Evolutionary conservation across 139 green algal genomes (phyloP), one percentile per base, ranked within the genome.

Genomic region (Chlorella sp.): DNA sequence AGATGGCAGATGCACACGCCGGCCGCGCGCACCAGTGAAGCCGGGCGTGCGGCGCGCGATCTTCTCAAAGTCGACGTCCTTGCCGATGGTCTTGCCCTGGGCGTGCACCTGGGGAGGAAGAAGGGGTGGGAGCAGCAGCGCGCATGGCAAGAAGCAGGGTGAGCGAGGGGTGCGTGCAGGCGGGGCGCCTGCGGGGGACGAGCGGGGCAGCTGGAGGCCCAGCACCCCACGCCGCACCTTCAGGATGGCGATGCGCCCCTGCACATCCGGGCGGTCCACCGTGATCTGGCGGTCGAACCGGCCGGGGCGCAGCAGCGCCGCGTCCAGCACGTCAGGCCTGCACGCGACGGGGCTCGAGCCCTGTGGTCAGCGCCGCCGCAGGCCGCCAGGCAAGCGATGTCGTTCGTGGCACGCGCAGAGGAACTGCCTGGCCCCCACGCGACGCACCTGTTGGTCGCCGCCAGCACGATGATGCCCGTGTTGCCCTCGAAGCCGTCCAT

Each of bases 401-500:
- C n/a, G n/a, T n/a, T n/a, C n/a, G n/a, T n/a, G n/a, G n/a, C n/a
- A n/a, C n/a, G n/a, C n/a, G n/a, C n/a, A n/a, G n/a, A n/a, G n/a
- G n/a, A n/a, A n/a, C n/a, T n/a, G n/a, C n/a, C n/a, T n/a, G n/a
- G n/a, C n/a, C n/a, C n/a, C n/a, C n/a, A n/a, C n/a, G n/a, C n/a
- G n/a, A n/a, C n/a, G n/a, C n/a, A n/a, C n/a, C n/a, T 83, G 87
- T 98, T 98, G 80, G 96, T 99, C 55, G 96, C 95, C 35, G 95
- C 95, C 67, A 99, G 86, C 48, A 90, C 79, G 40, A 90, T 91
- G 50, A 90, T 73, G 76, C 86, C 79, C n/a, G 82, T 87, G 71
- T 87, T 87, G 79, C 94, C 95, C 90, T 99, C 95, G 68, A 99
- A 99, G 66, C 96, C 96, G 71, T 99, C 96, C 95, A 99, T 98